These are phyloP conservation scores for Pycnococcus provasolii DNA, from an alignment of 139 green algal genomes.

Conservation along the genomic window DNA sequence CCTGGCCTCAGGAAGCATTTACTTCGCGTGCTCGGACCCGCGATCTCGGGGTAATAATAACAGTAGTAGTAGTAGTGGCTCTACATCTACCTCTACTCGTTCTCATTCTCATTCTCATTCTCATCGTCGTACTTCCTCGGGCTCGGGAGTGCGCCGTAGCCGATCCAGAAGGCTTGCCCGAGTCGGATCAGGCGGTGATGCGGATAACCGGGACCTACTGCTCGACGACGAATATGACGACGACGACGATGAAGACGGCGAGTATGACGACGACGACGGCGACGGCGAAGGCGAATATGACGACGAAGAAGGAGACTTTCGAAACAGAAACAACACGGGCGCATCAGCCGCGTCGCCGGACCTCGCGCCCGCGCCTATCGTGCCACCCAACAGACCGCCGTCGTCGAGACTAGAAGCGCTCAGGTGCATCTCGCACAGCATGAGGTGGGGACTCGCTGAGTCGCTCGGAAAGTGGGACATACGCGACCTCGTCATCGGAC, in stretches of 20 bases:
- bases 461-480: constrained; percentile 32
- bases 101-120: no score
- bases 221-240: constrained; percentile 5
- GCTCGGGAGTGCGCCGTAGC: no score
- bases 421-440: constrained; percentile 13
- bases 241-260: constrained; percentile 1
- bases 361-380: not conserved
- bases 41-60: no score
- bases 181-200: not conserved
- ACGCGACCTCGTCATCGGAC: constrained; percentile 24
- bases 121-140: no score
- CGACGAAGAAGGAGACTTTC: not conserved
- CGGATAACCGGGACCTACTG: not conserved
- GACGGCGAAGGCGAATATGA: constrained; percentile 4
- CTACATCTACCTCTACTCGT: no score
- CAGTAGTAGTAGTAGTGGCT: no score
- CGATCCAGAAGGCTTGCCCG: no score
- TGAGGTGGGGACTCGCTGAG: constrained; percentile 29
- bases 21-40: no score
- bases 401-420: constrained; percentile 20
- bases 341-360: no score
- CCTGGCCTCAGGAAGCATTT: not conserved
- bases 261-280: constrained; percentile 4
- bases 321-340: not conserved
- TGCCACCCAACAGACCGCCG: constrained; percentile 1